Evolutionary conservation across 2,329 filamentous ascomycete genomes (phyloP).

Genomic region (Aspergillus bombycis): DNA sequence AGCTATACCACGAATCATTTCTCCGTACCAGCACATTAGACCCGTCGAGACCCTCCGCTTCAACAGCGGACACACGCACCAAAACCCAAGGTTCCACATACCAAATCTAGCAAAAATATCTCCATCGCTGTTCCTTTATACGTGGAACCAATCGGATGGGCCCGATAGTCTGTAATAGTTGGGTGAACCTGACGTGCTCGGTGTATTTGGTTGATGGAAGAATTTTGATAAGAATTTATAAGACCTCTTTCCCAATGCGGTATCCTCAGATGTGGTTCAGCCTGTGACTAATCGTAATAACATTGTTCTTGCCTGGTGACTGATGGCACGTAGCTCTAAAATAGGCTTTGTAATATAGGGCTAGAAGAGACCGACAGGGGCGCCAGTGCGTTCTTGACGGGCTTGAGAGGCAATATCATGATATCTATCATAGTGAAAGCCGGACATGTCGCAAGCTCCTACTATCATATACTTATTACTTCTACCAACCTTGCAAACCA

Average conservation of each 20-base stretch:
- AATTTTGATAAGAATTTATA: neutral
- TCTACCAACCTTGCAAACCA: neutral
- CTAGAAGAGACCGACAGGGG: neutral
- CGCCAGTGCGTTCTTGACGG: neutral
- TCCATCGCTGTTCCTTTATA: neutral
- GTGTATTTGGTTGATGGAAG: neutral
- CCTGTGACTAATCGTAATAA: neutral
- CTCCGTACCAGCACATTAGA: neutral
- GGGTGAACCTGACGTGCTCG: neutral
- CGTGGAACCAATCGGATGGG: neutral
- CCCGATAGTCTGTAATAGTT: neutral
- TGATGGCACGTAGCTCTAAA: neutral
- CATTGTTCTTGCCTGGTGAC: neutral
- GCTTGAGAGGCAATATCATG: no score
- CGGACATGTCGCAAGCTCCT: neutral
- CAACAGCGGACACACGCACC: neutral
- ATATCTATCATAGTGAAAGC: neutral
- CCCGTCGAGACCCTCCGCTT: neutral
- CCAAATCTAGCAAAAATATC: neutral
- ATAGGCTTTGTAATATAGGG: neutral
- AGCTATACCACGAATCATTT: neutral
- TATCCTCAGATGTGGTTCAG: neutral
- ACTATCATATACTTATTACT: neutral
- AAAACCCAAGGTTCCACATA: neutral
- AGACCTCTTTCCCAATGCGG: neutral